Conservation (phyloP, 116 monocot genomes). For the Iris pallida region DNA sequence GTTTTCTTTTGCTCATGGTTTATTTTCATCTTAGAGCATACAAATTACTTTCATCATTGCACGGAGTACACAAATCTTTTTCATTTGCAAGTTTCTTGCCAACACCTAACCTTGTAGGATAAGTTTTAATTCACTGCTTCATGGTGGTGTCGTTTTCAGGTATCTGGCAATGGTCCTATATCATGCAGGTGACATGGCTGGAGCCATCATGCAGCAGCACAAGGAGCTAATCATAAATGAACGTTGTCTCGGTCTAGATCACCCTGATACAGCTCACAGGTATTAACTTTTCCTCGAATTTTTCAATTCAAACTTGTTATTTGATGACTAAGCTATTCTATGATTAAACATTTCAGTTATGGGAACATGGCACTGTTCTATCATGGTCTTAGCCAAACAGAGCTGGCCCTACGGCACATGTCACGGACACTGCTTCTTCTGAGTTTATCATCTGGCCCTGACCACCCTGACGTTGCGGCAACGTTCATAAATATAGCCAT, state of each 20-base stretch:
- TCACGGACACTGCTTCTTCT: slow-evolving; percentile 72
- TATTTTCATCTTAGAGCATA: too few species aligned
- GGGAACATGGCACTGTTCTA: slow-evolving; percentile 98
- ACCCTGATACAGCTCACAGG: slow-evolving; percentile 99
- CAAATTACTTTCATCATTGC: too few species aligned
- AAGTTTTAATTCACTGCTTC: too few species aligned
- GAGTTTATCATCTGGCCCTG: slow-evolving; percentile 75
- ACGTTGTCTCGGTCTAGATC: slow-evolving; percentile 88
- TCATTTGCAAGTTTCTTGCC: too few species aligned
- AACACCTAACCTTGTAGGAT: too few species aligned
- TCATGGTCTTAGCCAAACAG: slow-evolving; percentile 85
- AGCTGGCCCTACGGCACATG: slow-evolving; percentile 87
- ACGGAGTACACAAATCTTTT: too few species aligned
- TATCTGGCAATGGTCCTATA: slow-evolving; percentile 93
- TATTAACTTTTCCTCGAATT: slow-evolving; percentile 3
- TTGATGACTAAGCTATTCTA: background rate
- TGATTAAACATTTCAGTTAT: slow-evolving; percentile 50
- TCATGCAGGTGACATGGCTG: slow-evolving; percentile 89
- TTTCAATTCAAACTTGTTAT: background rate
- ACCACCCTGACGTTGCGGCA: slow-evolving; percentile 92
- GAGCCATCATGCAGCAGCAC: slow-evolving; percentile 94
- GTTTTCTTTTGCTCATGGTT: too few species aligned
- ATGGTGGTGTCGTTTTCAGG: slow-evolving; percentile 28
- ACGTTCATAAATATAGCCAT: slow-evolving; percentile 96
- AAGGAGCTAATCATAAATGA: slow-evolving; percentile 98